Base-by-base conservation (phyloP, 192 early-diverging fungal species). In the Backusella tarrabulga region DNA sequence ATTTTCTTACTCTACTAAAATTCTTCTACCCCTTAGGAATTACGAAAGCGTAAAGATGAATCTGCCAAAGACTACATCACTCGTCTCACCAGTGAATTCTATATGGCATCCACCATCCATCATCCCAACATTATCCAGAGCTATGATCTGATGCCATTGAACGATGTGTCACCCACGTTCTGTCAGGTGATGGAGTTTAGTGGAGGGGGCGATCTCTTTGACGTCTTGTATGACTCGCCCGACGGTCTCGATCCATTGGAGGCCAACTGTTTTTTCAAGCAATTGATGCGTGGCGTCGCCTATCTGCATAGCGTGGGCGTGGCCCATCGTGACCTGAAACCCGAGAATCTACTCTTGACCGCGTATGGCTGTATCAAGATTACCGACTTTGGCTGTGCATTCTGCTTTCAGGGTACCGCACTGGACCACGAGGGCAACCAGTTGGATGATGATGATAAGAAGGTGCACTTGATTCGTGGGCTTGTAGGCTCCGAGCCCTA, bases 171-270 rank as follows among this genome's bases (percentile, higher is more conserved):
- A 35, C 40, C 79, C 23, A 83, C 81, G 26, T 91, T 86, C 42
- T 85, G 85, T 17, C 86, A 91, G 73, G 93, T 97, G 17, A 95
- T 97, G 93, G 94, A 97, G 76, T 97, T 91, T 81, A 92, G 92
- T 72, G 82, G 87, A 11, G 94, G 93, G 21, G 95, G 95, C 1
- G 95, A 97, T 81, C 73, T 97, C 41, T 96, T 89, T 78, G 76
- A 82, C 29, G 67, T 92, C 17, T 92, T 97, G 67, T 87, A 90
- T 72, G 95, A 95, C 21, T 80, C 83, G 21, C 79, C 80, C 23
- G 87, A 87, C 3, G 81, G 84, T 4, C 72, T 97, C 29, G 85
- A 84, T 26, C 54, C 76, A 46, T 70, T 79, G 14, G 90, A 91
- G 44, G 79, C 84, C 34, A 74, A 81, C 74, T 91, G 90, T 77